phyloP scores from a whole-genome alignment of 257 asterid species.

The Vinca minor region DNA sequence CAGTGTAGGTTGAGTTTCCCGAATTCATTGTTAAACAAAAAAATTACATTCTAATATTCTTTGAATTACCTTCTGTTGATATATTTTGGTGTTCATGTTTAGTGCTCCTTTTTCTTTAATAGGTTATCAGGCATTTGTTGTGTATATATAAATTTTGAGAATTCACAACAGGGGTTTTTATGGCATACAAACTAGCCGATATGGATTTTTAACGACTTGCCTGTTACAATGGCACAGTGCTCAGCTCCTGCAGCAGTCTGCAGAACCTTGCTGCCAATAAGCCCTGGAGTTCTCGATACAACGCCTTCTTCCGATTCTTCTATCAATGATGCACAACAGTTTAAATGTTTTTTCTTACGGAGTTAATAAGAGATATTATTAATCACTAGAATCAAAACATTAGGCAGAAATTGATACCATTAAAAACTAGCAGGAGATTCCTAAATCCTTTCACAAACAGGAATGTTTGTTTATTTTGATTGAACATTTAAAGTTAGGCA shows the following conservation, averaged over 20 bases:
- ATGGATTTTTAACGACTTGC: too few relatives aligned
- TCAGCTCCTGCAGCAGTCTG: conserved; percentile 87
- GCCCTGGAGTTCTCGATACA: conserved; percentile 25
- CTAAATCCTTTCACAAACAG: too few relatives aligned
- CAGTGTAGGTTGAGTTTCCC: neutral
- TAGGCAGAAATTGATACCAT: too few relatives aligned
- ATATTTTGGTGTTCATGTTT: too few relatives aligned
- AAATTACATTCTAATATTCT: neutral
- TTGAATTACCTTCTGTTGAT: neutral
- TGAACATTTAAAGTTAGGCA: too few relatives aligned
- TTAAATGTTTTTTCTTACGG: too few relatives aligned
- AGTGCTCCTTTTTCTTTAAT: too few relatives aligned
- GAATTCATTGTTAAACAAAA: neutral
- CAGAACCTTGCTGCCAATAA: conserved; percentile 29
- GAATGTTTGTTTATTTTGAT: too few relatives aligned
- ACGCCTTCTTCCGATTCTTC: conserved; percentile 28
- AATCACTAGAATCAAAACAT: too few relatives aligned
- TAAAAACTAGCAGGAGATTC: too few relatives aligned
- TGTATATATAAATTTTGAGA: conserved; percentile 2
- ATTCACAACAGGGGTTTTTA: conserved; percentile 25
- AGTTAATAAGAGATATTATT: too few relatives aligned
- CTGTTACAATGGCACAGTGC: conserved; percentile 73
- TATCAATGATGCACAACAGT: conserved; percentile 4
- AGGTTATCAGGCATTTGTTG: too few relatives aligned
- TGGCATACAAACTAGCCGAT: conserved; percentile 62